These are phyloP conservation scores for Pelargonium fulgidum DNA, from an alignment of 441 rosid species.

Conservation along the genomic window DNA sequence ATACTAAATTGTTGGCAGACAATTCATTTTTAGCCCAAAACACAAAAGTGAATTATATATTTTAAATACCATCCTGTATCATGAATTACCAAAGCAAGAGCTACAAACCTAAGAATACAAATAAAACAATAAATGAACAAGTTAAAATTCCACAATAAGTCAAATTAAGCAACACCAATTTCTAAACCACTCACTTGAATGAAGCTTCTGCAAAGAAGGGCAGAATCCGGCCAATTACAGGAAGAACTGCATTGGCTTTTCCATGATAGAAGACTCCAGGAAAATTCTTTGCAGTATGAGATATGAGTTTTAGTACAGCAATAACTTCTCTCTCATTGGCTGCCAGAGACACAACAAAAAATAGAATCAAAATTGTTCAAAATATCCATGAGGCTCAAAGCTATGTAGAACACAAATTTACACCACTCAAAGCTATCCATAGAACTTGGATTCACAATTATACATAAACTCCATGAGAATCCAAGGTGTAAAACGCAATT, in stretches of 20 bases:
- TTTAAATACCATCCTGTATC: neutral
- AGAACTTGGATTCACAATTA: neutral
- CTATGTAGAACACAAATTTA: neutral
- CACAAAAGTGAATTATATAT: neutral
- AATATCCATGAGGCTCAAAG: neutral
- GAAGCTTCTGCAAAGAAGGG: constrained; percentile 86
- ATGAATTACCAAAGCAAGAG: neutral
- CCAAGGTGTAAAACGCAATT: neutral
- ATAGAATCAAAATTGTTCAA: constrained; percentile 1
- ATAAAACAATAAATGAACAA: constrained; percentile 3
- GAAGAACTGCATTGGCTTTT: constrained; percentile 57
- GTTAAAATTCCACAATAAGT: neutral
- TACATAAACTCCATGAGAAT: neutral
- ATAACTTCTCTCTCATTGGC: constrained; percentile 77
- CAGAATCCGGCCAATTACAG: constrained; percentile 68
- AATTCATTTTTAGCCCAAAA: neutral
- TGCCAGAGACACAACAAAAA: constrained; percentile 29
- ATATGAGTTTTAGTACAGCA: constrained; percentile 80
- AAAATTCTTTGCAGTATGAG: constrained; percentile 62
- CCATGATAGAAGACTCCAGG: constrained; percentile 88
- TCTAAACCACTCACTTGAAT: constrained; percentile 49
- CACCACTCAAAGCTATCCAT: neutral
- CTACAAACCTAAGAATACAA: neutral
- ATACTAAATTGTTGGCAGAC: neutral
- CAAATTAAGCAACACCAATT: neutral